Base-by-base conservation (phyloP, 257 asterid genomes). In the Leptodermis oblonga region DNA sequence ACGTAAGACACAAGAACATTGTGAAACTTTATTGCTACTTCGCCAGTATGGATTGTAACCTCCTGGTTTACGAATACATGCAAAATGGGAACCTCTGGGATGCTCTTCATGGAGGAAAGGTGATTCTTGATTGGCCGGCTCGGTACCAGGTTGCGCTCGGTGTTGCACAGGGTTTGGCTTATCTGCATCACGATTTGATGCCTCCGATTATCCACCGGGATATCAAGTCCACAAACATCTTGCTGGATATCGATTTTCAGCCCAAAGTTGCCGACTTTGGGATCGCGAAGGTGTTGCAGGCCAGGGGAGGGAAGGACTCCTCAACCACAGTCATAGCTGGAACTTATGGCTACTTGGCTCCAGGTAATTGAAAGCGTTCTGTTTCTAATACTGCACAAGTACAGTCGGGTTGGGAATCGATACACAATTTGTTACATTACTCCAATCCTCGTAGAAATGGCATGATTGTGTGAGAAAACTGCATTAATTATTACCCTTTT, bases 181-280 rank as follows among this genome's bases (percentile, higher is more conserved):
- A 90, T 64, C 87, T 93, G 31, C 99, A 93, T 76, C 96, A 93
- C 65, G 96, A 93, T 79, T 82, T 93, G 17, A 71, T 74, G 81
- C 87, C 86, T 2, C 90, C 90, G 3, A 93, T 93, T 20, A 81
- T 93, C 20, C 99, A 93, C 48, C 80, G 99, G 54, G 97, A 93
- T 58, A 88, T 93, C 75, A 90, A 93, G 75, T 87, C 97, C 1
- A 90, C 93, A 1, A 93, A 90, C 68, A 86, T 93, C 76, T 78
- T 93, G 22, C 78, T 93, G 77, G 99, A 93, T 42, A 76, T 81
- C 3, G 80, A 87, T 79, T 87, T 86, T 33, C 91, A 83, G 26
- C 87, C 99, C 0, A 93, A 93, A 70, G 96, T 93, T 9, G 99
- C 96, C 0, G 99, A 93, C 72, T 93, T 93, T 26, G 99, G 97